phyloP scores from a whole-genome alignment of 768 basidiomycete species.

The Russula vinacea region DNA sequence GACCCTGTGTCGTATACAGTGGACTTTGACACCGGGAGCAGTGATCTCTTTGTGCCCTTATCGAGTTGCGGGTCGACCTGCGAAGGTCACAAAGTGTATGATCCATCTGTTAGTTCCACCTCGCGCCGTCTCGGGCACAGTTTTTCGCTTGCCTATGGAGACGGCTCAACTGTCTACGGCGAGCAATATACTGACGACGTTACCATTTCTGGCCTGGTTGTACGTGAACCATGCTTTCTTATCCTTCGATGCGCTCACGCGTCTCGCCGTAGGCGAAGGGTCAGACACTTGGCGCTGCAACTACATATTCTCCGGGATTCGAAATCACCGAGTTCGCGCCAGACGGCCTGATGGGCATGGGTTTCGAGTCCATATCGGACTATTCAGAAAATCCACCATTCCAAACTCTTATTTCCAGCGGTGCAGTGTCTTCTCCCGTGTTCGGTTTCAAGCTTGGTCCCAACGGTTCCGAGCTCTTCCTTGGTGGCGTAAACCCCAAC shows the following conservation, averaged over 20 bases:
- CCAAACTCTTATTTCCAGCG: slow-evolving; percentile 44
- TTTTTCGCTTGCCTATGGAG: slow-evolving; percentile 41
- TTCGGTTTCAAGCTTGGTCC: slow-evolving; percentile 50
- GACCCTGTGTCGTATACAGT: slow-evolving; percentile 32
- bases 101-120: slow-evolving; percentile 4
- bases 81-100: slow-evolving; percentile 12
- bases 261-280: slow-evolving; percentile 27
- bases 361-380: slow-evolving; percentile 33
- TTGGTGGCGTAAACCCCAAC: slow-evolving; percentile 13
- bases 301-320: slow-evolving; percentile 38
- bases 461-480: slow-evolving; percentile 31
- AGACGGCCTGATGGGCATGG: slow-evolving; percentile 48
- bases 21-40: slow-evolving; percentile 41
- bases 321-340: slow-evolving; percentile 32
- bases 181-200: slow-evolving; percentile 45
- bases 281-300: slow-evolving; percentile 49
- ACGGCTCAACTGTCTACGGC: slow-evolving; percentile 41
- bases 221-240: too few species aligned
- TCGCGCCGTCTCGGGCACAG: slow-evolving; percentile 32
- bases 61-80: slow-evolving; percentile 36
- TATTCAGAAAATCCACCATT: slow-evolving; percentile 33
- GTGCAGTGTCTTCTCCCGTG: slow-evolving; percentile 36
- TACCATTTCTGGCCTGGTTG: slow-evolving; percentile 37
- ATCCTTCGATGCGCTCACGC: neutral
- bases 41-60: slow-evolving; percentile 39